Conservation (phyloP, 1,284 basidiomycete genomes). For the Marasmius oreades region DNA sequence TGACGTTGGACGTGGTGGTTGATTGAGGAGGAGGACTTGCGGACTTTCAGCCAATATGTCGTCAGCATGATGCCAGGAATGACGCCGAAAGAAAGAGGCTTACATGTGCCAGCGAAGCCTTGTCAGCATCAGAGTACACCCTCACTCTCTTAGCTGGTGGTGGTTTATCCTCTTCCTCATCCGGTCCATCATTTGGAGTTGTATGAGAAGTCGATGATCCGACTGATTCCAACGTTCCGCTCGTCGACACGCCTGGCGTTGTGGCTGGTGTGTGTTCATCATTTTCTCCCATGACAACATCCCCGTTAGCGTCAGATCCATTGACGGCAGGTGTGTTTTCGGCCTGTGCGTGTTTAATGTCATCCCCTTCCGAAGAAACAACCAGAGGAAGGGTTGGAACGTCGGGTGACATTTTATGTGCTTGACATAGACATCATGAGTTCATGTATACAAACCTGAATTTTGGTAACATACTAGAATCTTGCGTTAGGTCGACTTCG, state of each 20-base stretch:
- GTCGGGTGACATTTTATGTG: constrained; percentile 44
- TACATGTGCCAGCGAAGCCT: constrained; percentile 63
- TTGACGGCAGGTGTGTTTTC: constrained; percentile 17
- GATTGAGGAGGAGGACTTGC: constrained; percentile 62
- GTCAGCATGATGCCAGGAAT: constrained; percentile 55
- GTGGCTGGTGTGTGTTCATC: constrained; percentile 36
- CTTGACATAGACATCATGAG: constrained; percentile 17
- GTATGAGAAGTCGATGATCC: constrained; percentile 41
- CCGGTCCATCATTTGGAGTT: constrained; percentile 31
- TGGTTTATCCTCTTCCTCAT: constrained; percentile 50
- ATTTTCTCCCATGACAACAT: constrained; percentile 50
- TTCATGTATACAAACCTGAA: constrained; percentile 20
- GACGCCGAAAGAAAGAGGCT: constrained; percentile 42
- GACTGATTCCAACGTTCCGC: constrained; percentile 37
- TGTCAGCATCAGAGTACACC: constrained; percentile 44
- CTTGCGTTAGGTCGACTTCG: constrained; percentile 39
- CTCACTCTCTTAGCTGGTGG: constrained; percentile 61
- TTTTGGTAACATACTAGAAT: constrained; percentile 44
- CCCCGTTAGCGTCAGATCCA: constrained; percentile 24
- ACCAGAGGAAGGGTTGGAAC: constrained; percentile 44
- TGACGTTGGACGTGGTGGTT: constrained; percentile 27
- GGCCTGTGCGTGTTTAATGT: constrained; percentile 48
- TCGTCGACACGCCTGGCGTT: constrained; percentile 33
- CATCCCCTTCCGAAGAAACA: constrained; percentile 44
- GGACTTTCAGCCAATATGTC: constrained; percentile 51